A percentile compares a stretch with the other conserved stretches of the same genome.
Evolutionary conservation across 1,284 basidiomycete species (phyloP).

Genomic region (Somion occarium): DNA sequence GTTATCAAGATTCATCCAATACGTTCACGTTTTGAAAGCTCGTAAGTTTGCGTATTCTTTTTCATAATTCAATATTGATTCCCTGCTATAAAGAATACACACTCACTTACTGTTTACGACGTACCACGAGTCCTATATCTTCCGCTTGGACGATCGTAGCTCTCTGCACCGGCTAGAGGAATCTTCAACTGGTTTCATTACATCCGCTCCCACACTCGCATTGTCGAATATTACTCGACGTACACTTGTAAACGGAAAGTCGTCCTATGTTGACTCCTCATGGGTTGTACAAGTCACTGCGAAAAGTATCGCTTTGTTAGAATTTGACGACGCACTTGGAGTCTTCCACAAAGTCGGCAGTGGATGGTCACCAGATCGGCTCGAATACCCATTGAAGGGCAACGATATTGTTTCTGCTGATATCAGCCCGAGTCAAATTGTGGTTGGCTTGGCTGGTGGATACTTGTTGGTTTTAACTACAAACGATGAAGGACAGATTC

Average conservation of each 20-base stretch:
- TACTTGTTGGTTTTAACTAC: slow-evolving; percentile 49
- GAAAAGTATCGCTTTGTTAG: slow-evolving; percentile 47
- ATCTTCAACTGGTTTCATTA: slow-evolving; percentile 38
- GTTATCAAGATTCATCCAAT: slow-evolving; percentile 67
- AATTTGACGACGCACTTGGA: slow-evolving; percentile 39
- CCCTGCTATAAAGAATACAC: slow-evolving; percentile 34
- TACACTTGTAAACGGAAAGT: slow-evolving; percentile 21
- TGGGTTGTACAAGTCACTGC: slow-evolving; percentile 71
- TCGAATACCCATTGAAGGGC: slow-evolving; percentile 25
- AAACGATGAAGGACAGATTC: slow-evolving; percentile 35
- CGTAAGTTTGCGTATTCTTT: slow-evolving; percentile 35
- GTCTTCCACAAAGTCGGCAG: slow-evolving; percentile 30
- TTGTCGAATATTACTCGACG: slow-evolving; percentile 51
- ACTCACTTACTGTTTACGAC: slow-evolving; percentile 59
- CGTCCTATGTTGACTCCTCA: slow-evolving; percentile 46
- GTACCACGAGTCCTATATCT: slow-evolving; percentile 45
- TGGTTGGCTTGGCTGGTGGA: slow-evolving; percentile 61
- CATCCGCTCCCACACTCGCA: slow-evolving; percentile 56
- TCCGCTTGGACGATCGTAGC: slow-evolving; percentile 41
- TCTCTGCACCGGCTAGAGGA: slow-evolving; percentile 35
- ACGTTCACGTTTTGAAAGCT: slow-evolving; percentile 40
- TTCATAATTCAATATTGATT: background rate
- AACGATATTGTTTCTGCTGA: slow-evolving; percentile 63
- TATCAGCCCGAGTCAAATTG: slow-evolving; percentile 59
- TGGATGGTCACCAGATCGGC: slow-evolving; percentile 28